Evolutionary conservation across 306 rosid species (phyloP).

Genomic region (Pyrus communis): DNA sequence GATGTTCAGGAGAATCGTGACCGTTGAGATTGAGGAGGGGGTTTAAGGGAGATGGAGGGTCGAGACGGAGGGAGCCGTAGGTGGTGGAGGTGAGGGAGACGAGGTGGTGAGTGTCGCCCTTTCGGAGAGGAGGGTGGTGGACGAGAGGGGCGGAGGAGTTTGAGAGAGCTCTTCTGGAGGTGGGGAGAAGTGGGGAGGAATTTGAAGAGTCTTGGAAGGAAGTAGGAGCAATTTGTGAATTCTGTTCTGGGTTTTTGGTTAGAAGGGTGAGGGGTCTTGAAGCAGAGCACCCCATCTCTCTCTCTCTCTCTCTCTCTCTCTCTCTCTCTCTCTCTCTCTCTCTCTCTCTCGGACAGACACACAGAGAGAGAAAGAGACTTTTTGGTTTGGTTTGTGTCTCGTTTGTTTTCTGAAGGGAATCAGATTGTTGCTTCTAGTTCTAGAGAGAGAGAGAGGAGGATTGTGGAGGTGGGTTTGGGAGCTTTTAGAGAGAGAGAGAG

Average conservation of each 20-base stretch:
- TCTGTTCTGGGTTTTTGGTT: conserved; percentile 20
- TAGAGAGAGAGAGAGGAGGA: background rate
- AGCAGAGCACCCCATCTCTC: conserved; percentile 77
- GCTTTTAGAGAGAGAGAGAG: conserved; percentile 23
- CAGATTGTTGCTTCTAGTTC: background rate
- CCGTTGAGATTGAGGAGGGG: conserved; percentile 26
- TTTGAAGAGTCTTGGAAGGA: conserved; percentile 21
- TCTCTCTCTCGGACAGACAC: background rate
- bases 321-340: background rate
- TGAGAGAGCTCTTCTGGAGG: conserved; percentile 32
- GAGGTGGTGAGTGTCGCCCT: conserved; percentile 83
- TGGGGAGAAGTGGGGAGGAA: conserved; percentile 24
- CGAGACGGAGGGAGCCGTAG: conserved; percentile 62
- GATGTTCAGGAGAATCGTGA: background rate
- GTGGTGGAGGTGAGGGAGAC: conserved; percentile 88
- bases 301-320: background rate
- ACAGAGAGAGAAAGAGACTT: background rate
- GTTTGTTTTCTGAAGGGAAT: conserved; percentile 7
- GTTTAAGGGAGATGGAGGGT: conserved; percentile 27
- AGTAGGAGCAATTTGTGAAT: no score
- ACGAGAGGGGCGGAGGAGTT: conserved; percentile 55
- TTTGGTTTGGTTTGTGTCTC: background rate
- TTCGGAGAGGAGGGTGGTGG: conserved; percentile 67
- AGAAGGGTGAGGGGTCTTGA: conserved; percentile 53
- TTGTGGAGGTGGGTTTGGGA: background rate